phyloP scores from a whole-genome alignment of 148 eudicot genomes.

The Camellia japonica region DNA sequence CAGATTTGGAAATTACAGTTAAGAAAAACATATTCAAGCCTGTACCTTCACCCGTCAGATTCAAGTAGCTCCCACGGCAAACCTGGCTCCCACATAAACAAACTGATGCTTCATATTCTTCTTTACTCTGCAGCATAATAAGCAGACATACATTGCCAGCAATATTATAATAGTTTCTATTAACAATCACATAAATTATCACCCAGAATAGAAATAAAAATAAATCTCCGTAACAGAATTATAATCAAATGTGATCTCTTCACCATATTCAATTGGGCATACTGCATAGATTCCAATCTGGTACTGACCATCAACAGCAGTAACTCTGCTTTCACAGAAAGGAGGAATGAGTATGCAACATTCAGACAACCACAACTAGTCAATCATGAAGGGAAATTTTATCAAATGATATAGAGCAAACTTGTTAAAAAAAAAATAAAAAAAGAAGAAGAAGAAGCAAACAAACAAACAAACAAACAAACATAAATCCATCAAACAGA shows the following conservation, averaged over 20 bases:
- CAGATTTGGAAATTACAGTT: background rate
- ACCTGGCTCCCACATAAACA: conserved; percentile 98
- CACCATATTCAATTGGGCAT: conserved; percentile 84
- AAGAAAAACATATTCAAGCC: background rate
- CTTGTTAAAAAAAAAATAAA: too few species aligned
- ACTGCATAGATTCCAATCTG: conserved; percentile 93
- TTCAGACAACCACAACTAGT: background rate
- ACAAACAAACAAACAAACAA: too few species aligned
- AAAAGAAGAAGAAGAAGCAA: too few species aligned
- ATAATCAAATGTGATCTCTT: conserved; percentile 91
- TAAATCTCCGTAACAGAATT: conserved; percentile 96
- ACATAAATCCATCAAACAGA: too few species aligned
- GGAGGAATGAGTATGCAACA: background rate
- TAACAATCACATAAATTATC: background rate
- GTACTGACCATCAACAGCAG: conserved; percentile 95
- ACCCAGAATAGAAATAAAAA: background rate
- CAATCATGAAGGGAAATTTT: background rate
- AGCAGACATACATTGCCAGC: conserved; percentile 2
- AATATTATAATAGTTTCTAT: background rate
- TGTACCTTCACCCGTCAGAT: conserved; percentile 89
- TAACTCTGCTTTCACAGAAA: conserved; percentile 58
- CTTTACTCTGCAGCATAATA: conserved; percentile 69
- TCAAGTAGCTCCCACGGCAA: conserved; percentile 98
- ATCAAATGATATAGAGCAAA: too few species aligned
- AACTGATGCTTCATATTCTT: conserved; percentile 95